Conservation (phyloP, 1,284 basidiomycete species). For the Golubevia sp. region DNA sequence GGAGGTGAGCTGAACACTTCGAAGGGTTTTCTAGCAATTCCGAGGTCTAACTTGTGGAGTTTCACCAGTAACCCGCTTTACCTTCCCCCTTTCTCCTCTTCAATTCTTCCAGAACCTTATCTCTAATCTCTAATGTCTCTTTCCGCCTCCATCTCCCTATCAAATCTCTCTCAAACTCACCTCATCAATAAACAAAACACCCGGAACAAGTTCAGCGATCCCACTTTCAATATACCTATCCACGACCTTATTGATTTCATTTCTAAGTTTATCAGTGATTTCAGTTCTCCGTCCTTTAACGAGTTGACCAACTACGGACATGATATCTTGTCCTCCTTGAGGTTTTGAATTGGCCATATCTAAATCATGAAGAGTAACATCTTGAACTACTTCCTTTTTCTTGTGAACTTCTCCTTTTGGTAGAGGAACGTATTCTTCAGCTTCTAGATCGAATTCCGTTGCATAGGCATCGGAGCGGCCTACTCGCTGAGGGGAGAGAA, state of each 20-base stretch:
- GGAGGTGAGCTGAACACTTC: background rate
- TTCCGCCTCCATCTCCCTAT: too few relatives aligned
- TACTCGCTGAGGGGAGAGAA: slow-evolving; percentile 71
- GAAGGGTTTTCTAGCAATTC: too few relatives aligned
- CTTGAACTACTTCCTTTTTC: slow-evolving; percentile 94
- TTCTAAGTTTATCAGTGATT: slow-evolving; percentile 91
- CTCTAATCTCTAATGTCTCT: too few relatives aligned
- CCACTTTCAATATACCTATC: slow-evolving; percentile 97
- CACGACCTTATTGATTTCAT: slow-evolving; percentile 98
- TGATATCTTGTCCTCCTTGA: slow-evolving; percentile 92
- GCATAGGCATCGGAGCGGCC: slow-evolving; percentile 97
- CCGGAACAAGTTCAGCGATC: slow-evolving; percentile 94
- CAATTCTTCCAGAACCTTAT: too few relatives aligned
- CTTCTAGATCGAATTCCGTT: slow-evolving; percentile 96
- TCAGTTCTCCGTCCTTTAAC: slow-evolving; percentile 93
- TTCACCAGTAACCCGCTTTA: too few relatives aligned
- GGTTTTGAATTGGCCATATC: slow-evolving; percentile 96
- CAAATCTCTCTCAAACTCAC: too few relatives aligned
- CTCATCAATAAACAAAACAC: slow-evolving; percentile 98
- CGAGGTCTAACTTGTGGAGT: too few relatives aligned
- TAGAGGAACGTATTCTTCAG: slow-evolving; percentile 95
- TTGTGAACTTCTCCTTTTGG: slow-evolving; percentile 99
- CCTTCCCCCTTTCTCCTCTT: too few relatives aligned
- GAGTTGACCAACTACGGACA: slow-evolving; percentile 97
- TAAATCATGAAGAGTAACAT: slow-evolving; percentile 92